These are phyloP conservation scores for Mangifera indica DNA, from an alignment of 345 rosid species.

Conservation along the genomic window DNA sequence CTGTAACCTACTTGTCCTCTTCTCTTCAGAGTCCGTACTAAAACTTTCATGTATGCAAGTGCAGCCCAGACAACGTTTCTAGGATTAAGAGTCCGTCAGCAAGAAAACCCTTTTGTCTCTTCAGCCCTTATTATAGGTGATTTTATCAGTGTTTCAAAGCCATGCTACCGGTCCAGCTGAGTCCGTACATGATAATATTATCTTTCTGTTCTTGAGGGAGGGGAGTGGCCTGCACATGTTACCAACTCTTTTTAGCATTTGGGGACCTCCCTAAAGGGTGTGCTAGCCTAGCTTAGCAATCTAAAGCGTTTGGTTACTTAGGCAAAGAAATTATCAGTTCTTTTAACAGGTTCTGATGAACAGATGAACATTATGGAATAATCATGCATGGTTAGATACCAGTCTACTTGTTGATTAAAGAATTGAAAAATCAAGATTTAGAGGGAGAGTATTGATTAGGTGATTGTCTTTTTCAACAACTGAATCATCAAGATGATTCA, in stretches of 20 bases:
- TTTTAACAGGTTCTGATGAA: neutral
- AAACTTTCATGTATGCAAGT: constrained; percentile 22
- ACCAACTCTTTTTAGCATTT: constrained; percentile 23
- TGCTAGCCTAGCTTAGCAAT: neutral
- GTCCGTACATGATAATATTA: constrained; percentile 31
- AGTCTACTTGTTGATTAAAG: too few species aligned
- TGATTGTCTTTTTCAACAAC: too few species aligned
- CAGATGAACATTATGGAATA: too few species aligned
- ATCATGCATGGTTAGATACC: too few species aligned
- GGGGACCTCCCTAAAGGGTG: constrained; percentile 29
- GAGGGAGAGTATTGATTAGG: too few species aligned
- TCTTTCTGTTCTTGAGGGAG: constrained; percentile 1
- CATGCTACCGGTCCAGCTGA: neutral
- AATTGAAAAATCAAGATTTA: too few species aligned
- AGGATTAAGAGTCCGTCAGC: constrained; percentile 12
- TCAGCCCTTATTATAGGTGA: neutral
- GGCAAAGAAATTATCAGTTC: neutral
- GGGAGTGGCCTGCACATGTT: constrained; percentile 31
- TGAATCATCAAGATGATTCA: too few species aligned
- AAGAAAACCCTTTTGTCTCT: constrained; percentile 13
- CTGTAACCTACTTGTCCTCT: constrained; percentile 5
- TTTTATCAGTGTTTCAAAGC: constrained; percentile 6
- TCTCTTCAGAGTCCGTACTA: constrained; percentile 4
- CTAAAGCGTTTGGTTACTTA: neutral
- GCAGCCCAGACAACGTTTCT: constrained; percentile 24